phyloP scores from a whole-genome alignment of 495 filamentous ascomycete genomes.

The Penicillium desertorum region DNA sequence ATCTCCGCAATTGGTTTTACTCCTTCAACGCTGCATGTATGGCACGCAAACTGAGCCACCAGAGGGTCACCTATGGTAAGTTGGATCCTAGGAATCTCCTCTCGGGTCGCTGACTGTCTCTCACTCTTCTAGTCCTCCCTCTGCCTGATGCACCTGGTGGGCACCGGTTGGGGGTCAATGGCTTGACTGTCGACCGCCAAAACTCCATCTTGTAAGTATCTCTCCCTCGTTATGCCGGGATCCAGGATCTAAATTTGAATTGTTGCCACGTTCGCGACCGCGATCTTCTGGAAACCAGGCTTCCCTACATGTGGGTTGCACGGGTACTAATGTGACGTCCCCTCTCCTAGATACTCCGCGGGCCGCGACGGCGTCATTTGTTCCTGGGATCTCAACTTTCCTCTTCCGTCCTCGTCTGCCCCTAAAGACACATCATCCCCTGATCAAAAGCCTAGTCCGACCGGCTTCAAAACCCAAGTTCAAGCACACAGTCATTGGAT shows the following conservation, averaged over 20 bases:
- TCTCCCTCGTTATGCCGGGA: neutral
- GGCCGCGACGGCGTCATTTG: slow-evolving; percentile 95
- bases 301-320: slow-evolving; percentile 17
- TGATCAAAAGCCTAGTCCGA: slow-evolving; percentile 37
- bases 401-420: slow-evolving; percentile 36
- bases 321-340: slow-evolving; percentile 25
- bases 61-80: slow-evolving; percentile 53
- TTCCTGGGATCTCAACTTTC: slow-evolving; percentile 81
- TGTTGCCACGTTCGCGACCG: neutral
- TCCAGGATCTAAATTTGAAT: neutral
- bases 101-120: slow-evolving; percentile 18
- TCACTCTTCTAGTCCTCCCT: slow-evolving; percentile 72
- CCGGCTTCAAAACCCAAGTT: slow-evolving; percentile 83
- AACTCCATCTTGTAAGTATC: slow-evolving; percentile 79
- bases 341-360: slow-evolving; percentile 75
- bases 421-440: slow-evolving; percentile 35
- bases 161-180: slow-evolving; percentile 92
- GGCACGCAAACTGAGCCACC: slow-evolving; percentile 50
- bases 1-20: slow-evolving; percentile 41
- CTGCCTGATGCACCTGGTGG: slow-evolving; percentile 87
- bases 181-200: slow-evolving; percentile 79
- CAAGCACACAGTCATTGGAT: slow-evolving; percentile 99
- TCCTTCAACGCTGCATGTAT: slow-evolving; percentile 37
- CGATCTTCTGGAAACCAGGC: neutral
- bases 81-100: slow-evolving; percentile 6